These are phyloP conservation scores for Penicillium sp. DNA, from an alignment of 2,329 filamentous ascomycete species.

Conservation along the genomic window DNA sequence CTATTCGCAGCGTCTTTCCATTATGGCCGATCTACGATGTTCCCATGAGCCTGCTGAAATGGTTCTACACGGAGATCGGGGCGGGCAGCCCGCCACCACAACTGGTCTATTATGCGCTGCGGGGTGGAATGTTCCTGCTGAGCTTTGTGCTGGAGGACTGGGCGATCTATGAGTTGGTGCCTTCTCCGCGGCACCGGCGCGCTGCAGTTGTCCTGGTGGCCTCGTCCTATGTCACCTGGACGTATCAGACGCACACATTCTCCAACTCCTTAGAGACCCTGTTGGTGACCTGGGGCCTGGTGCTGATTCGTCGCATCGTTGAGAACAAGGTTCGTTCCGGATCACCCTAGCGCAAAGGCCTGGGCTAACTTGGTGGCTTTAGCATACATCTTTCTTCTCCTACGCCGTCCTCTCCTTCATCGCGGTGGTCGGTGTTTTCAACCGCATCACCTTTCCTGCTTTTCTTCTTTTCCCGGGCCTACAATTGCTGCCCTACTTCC, in stretches of 20 bases:
- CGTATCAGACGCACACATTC: constrained; percentile 96
- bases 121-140: constrained; percentile 86
- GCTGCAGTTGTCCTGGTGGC: constrained; percentile 81
- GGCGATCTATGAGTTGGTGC: constrained; percentile 89
- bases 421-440: constrained; percentile 84
- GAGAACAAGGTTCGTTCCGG: constrained; percentile 64
- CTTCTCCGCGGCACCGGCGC: constrained; percentile 68
- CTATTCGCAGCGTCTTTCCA: constrained; percentile 94
- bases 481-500: constrained; percentile 80
- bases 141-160: constrained; percentile 98
- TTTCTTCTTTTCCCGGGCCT: constrained; percentile 84
- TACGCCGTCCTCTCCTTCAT: constrained; percentile 78
- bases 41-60: constrained; percentile 88
- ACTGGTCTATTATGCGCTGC: constrained; percentile 83
- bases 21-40: constrained; percentile 94
- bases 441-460: constrained; percentile 94
- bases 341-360: not conserved
- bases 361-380: constrained; percentile 46
- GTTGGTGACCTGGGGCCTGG: constrained; percentile 87
- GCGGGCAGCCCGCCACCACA: constrained; percentile 73
- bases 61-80: constrained; percentile 86
- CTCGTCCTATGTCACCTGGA: constrained; percentile 98
- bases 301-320: constrained; percentile 83
- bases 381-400: constrained; percentile 73
- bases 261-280: constrained; percentile 96